These are phyloP conservation scores for Ganoderma resinaceum DNA, from an alignment of 1,284 basidiomycete species.

Conservation along the genomic window DNA sequence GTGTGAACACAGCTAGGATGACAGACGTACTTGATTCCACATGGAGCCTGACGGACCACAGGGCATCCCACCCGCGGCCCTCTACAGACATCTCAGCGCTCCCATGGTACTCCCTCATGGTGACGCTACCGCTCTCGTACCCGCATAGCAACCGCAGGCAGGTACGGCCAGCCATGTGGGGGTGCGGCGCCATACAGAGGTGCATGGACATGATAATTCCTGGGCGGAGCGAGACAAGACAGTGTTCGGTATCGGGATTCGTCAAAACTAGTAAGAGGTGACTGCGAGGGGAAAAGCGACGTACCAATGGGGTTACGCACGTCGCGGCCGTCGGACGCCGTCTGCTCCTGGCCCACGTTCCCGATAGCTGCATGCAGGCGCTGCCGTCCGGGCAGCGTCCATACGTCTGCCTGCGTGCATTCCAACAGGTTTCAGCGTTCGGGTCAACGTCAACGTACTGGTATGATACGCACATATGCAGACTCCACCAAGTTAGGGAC, in stretches of 20 bases:
- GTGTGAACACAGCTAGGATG: background rate
- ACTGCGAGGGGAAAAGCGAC: background rate
- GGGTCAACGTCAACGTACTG: background rate
- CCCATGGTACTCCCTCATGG: conserved; percentile 60
- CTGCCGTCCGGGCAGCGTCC: conserved; percentile 67
- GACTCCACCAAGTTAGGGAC: conserved; percentile 90
- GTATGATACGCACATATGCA: conserved; percentile 63
- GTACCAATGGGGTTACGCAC: conserved; percentile 41
- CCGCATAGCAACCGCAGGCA: conserved; percentile 69
- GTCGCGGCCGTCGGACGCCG: conserved; percentile 53
- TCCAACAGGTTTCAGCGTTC: background rate
- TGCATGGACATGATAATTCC: conserved; percentile 90
- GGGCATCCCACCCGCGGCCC: conserved; percentile 73
- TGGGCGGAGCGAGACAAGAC: conserved; percentile 32
- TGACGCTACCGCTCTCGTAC: conserved; percentile 85
- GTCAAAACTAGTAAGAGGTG: background rate
- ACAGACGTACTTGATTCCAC: conserved; percentile 74
- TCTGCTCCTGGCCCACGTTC: conserved; percentile 45
- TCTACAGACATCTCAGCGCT: conserved; percentile 62
- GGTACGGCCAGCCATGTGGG: conserved; percentile 40
- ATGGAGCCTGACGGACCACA: conserved; percentile 78
- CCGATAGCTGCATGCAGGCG: conserved; percentile 85
- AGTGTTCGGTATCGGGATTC: too few species aligned
- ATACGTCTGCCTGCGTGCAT: conserved; percentile 76
- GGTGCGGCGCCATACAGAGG: conserved; percentile 52